Percentiles rank a stretch among this genome's conserved stretches.
These are phyloP conservation scores for Claviceps quebecensis DNA, from an alignment of 2,329 filamentous ascomycete species.

Conservation along the genomic window DNA sequence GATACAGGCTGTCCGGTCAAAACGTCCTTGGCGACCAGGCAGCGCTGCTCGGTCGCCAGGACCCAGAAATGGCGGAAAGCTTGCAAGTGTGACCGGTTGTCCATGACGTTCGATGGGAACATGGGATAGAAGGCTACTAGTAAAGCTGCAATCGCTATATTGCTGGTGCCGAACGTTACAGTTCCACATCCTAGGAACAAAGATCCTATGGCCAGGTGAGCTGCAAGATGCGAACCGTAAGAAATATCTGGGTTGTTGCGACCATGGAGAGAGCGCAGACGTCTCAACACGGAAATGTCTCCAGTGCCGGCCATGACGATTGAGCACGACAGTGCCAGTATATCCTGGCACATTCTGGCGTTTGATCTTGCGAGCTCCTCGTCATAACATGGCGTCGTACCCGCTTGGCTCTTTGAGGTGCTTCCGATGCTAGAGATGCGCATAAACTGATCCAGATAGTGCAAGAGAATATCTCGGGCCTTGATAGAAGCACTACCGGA, in stretches of 20 bases:
- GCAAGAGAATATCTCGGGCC: slow-evolving; percentile 69
- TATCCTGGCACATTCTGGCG: slow-evolving; percentile 80
- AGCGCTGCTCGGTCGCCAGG: slow-evolving; percentile 77
- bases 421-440: slow-evolving; percentile 51
- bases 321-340: slow-evolving; percentile 66
- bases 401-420: slow-evolving; percentile 14
- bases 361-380: slow-evolving; percentile 70
- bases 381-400: slow-evolving; percentile 49
- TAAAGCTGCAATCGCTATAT: slow-evolving; percentile 72
- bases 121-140: slow-evolving; percentile 89
- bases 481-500: slow-evolving; percentile 55
- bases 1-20: slow-evolving; percentile 69
- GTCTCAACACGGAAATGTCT: slow-evolving; percentile 71
- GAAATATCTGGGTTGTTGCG: slow-evolving; percentile 70
- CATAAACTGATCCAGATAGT: slow-evolving; percentile 78
- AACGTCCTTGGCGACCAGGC: slow-evolving; percentile 75
- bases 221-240: slow-evolving; percentile 86
- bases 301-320: slow-evolving; percentile 95
- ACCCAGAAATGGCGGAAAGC: slow-evolving; percentile 98
- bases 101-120: slow-evolving; percentile 76
- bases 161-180: slow-evolving; percentile 77
- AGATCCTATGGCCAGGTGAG: slow-evolving; percentile 80
- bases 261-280: slow-evolving; percentile 76
- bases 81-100: slow-evolving; percentile 89
- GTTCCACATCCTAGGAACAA: slow-evolving; percentile 89